phyloP scores from a whole-genome alignment of 169 alveolate genomes.

The Blepharisma undulans region DNA sequence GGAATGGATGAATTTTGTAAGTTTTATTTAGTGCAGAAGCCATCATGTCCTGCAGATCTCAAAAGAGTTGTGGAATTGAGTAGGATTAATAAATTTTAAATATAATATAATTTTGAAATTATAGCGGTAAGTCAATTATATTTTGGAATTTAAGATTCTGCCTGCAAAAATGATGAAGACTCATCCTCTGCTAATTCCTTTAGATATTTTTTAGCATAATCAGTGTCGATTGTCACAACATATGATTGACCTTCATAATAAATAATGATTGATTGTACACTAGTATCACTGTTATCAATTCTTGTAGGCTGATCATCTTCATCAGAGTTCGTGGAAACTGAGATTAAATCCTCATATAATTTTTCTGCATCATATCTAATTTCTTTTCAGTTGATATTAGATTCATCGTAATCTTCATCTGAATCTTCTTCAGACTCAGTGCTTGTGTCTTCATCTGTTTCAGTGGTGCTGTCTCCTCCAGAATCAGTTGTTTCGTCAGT shows the following conservation, averaged over 20 bases:
- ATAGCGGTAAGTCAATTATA: background rate
- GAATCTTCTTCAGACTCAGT: background rate
- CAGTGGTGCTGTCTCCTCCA: background rate
- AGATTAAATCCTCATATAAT: background rate
- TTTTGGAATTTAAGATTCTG: background rate
- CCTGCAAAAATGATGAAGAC: background rate
- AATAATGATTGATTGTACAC: background rate
- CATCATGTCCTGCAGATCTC: background rate
- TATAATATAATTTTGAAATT: background rate
- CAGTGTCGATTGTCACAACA: background rate
- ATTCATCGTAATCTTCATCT: background rate
- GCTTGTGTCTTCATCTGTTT: background rate
- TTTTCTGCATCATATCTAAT: background rate
- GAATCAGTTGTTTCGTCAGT: background rate
- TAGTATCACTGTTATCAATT: background rate
- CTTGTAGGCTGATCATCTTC: background rate
- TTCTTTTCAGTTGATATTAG: background rate
- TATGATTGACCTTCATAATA: background rate
- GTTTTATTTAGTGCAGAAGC: background rate
- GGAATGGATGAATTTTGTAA: slow-evolving; percentile 2
- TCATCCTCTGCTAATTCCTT: background rate
- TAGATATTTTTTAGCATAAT: background rate
- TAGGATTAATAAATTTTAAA: background rate
- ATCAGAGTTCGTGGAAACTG: background rate
- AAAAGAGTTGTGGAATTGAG: background rate